Conservation (phyloP, 2,329 filamentous ascomycete species). For the Cercospora sp. region DNA sequence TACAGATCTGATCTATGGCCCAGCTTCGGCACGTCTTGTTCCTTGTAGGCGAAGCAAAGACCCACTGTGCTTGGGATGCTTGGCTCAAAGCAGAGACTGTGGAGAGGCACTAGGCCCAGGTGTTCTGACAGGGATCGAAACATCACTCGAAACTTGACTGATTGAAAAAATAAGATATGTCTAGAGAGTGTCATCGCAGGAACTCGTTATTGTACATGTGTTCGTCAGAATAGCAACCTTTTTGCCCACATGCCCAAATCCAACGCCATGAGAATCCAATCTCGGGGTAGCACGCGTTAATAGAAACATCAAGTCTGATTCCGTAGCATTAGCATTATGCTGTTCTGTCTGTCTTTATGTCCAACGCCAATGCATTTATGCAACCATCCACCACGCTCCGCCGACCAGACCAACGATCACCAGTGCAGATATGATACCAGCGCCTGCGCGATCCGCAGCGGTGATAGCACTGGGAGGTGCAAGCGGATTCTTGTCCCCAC, state of each 20-base stretch:
- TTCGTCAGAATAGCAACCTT: neutral
- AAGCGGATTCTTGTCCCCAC: conserved; percentile 26
- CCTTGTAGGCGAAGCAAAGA: neutral
- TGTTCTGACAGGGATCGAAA: neutral
- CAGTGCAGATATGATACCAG: conserved; percentile 28
- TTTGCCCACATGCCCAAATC: neutral
- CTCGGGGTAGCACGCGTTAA: neutral
- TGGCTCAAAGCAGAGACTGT: neutral
- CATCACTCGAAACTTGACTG: neutral
- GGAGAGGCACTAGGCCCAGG: neutral
- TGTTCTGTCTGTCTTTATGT: conserved; percentile 2
- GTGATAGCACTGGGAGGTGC: conserved; percentile 31
- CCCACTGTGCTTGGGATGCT: neutral
- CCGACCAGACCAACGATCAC: conserved; percentile 27
- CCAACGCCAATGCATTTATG: conserved; percentile 8
- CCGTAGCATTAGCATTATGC: conserved; percentile 13
- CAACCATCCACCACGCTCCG: conserved; percentile 31
- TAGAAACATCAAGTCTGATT: neutral
- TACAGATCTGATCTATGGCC: neutral
- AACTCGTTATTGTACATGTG: neutral
- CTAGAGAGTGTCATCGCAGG: neutral
- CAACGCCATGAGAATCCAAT: neutral
- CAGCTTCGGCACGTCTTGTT: neutral
- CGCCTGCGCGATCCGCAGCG: conserved; percentile 27
- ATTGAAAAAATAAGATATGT: neutral